These are phyloP conservation scores for Petunia hybrid DNA, from an alignment of 305 asterid species.

Conservation along the genomic window DNA sequence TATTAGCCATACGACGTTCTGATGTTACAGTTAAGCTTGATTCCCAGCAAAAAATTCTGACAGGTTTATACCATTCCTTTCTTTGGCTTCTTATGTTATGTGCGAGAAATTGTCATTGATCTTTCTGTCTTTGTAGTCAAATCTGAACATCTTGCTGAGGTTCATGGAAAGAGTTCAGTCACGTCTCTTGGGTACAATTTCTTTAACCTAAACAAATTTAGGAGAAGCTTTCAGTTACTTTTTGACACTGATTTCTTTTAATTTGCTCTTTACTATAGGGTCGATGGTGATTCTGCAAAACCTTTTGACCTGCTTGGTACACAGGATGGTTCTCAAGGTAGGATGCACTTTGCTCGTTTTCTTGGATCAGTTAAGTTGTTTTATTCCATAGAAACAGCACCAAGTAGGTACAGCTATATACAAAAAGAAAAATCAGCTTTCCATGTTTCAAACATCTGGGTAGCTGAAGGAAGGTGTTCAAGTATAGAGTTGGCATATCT, in stretches of 20 bases:
- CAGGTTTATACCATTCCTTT: conserved; percentile 58
- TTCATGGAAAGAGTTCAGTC: conserved; percentile 70
- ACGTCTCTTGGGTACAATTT: conserved; percentile 64
- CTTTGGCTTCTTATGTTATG: conserved; percentile 19
- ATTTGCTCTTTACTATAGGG: conserved; percentile 52
- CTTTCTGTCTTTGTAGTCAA: conserved; percentile 63
- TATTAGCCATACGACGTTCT: conserved; percentile 87
- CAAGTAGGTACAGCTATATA: conserved; percentile 17
- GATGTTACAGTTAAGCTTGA: conserved; percentile 96
- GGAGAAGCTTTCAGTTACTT: not conserved
- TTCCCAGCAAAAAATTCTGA: conserved; percentile 90
- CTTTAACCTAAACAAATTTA: not conserved
- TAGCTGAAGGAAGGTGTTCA: not conserved
- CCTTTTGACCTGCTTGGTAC: conserved; percentile 81
- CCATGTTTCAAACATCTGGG: not conserved
- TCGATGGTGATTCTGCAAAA: conserved; percentile 57
- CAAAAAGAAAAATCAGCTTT: not conserved
- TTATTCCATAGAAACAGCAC: not conserved
- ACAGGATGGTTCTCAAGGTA: conserved; percentile 75
- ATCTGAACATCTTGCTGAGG: conserved; percentile 85
- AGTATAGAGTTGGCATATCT: conserved; percentile 21
- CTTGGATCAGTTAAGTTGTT: conserved; percentile 17
- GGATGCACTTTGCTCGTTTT: conserved; percentile 22
- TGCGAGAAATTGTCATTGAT: conserved; percentile 33
- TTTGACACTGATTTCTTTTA: conserved; percentile 31